These are phyloP conservation scores for Penicillium psychrofluorescens DNA, from an alignment of 495 filamentous ascomycete species.

Conservation along the genomic window DNA sequence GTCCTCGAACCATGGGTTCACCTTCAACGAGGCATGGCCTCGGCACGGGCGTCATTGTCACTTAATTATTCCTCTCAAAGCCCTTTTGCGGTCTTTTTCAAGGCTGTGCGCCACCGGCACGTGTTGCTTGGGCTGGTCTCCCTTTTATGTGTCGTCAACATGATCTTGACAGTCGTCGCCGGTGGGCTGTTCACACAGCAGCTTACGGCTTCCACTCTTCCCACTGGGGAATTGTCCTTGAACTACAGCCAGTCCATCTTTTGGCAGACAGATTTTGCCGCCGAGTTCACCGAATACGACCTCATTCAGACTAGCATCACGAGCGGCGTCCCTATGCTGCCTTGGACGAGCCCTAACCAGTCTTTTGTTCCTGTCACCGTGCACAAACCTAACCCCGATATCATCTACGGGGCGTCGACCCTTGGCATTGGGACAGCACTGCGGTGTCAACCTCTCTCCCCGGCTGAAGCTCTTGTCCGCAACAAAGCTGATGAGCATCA, in stretches of 20 bases:
- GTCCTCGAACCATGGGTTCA: conserved; percentile 40
- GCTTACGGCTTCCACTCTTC: conserved; percentile 18
- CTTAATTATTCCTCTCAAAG: conserved; percentile 35
- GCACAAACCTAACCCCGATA: conserved; percentile 14
- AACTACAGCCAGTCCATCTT: conserved; percentile 32
- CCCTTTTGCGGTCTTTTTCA: conserved; percentile 26
- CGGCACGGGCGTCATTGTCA: conserved; percentile 21
- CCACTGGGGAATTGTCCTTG: conserved; percentile 16
- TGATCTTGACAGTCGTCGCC: conserved; percentile 26
- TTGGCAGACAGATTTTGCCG: conserved; percentile 26
- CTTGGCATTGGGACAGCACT: conserved; percentile 26
- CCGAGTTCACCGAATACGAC: conserved; percentile 34
- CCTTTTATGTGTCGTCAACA: conserved; percentile 28
- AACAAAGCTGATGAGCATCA: conserved; percentile 5
- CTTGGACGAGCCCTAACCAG: conserved; percentile 30
- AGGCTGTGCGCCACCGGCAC: conserved; percentile 25
- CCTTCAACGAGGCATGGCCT: conserved; percentile 31
- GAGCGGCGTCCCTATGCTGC: conserved; percentile 28
- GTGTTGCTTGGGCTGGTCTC: conserved; percentile 26
- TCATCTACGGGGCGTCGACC: conserved; percentile 23
- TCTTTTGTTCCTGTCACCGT: conserved; percentile 30
- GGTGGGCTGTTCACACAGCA: conserved; percentile 35
- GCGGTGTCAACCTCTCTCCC: conserved; percentile 18
- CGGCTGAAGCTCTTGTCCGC: conserved; percentile 7
- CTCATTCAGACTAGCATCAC: conserved; percentile 35